phyloP scores from a whole-genome alignment of 73 alveolate species.

The Uronychia binucleata region DNA sequence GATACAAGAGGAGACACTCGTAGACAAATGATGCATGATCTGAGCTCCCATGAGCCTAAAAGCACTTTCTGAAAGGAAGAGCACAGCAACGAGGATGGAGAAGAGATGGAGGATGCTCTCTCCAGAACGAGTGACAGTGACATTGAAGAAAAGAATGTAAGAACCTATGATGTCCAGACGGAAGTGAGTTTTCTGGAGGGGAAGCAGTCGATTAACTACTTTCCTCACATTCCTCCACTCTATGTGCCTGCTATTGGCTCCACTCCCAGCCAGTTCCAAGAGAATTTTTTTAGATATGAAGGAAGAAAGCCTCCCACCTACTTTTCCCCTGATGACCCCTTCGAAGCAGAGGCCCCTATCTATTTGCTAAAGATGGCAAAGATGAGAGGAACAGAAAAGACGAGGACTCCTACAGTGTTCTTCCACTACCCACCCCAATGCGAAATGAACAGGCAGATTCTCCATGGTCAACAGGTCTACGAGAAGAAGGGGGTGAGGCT shows the following conservation, averaged over 20 bases:
- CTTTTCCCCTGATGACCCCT: neutral
- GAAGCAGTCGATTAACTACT: neutral
- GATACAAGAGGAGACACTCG: too few relatives aligned
- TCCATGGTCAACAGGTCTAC: neutral
- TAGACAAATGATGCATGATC: too few relatives aligned
- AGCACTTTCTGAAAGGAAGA: too few relatives aligned
- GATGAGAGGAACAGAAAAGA: neutral
- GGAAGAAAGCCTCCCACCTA: neutral
- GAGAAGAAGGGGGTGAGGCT: neutral
- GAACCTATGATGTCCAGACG: neutral
- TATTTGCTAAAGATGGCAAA: neutral
- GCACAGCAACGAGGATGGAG: too few relatives aligned
- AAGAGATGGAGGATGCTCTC: too few relatives aligned
- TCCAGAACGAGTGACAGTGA: neutral
- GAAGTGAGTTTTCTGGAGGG: neutral
- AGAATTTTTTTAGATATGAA: neutral
- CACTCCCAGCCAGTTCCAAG: neutral
- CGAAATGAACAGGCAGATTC: neutral
- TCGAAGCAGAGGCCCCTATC: neutral
- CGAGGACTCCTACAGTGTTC: neutral
- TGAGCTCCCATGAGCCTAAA: too few relatives aligned
- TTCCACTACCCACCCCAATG: conserved; percentile 27
- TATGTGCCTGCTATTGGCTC: neutral
- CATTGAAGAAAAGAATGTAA: neutral
- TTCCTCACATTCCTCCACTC: neutral